phyloP scores from a whole-genome alignment of 2,329 filamentous ascomycete genomes.

The Setomelanomma holmii region DNA sequence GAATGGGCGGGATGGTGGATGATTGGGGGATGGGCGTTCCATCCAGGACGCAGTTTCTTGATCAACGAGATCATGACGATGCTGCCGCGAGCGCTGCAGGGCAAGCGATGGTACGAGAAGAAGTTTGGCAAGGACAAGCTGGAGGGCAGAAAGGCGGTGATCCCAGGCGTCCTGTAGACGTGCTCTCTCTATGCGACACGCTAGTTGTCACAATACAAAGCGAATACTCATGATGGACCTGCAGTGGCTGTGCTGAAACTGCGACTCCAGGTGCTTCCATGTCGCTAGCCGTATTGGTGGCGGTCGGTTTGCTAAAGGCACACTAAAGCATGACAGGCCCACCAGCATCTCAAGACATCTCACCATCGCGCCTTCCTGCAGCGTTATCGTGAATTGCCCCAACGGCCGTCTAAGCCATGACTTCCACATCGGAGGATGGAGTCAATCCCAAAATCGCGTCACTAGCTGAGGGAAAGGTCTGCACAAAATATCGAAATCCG shows the following conservation, averaged over 20 bases:
- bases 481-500: slow-evolving; percentile 1
- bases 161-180: slow-evolving; percentile 63
- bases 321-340: slow-evolving; percentile 15
- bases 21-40: slow-evolving; percentile 68
- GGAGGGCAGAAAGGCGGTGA: slow-evolving; percentile 74
- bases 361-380: not conserved
- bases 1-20: slow-evolving; percentile 94
- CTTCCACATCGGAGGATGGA: not conserved
- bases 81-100: slow-evolving; percentile 83
- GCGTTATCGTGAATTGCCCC: not conserved
- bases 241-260: slow-evolving; percentile 6
- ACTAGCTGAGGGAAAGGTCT: not conserved
- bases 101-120: slow-evolving; percentile 84
- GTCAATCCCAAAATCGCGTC: not conserved
- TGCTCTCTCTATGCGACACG: not conserved
- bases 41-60: slow-evolving; percentile 81
- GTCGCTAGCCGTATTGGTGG: slow-evolving; percentile 4
- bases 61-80: slow-evolving; percentile 90
- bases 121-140: slow-evolving; percentile 88
- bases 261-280: not conserved
- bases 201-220: not conserved
- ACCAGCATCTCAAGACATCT: not conserved
- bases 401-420: slow-evolving; percentile 4
- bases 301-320: not conserved
- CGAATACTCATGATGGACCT: not conserved